Evolutionary conservation across 2,329 filamentous ascomycete genomes (phyloP).

Genomic region (Xylaria digitata): DNA sequence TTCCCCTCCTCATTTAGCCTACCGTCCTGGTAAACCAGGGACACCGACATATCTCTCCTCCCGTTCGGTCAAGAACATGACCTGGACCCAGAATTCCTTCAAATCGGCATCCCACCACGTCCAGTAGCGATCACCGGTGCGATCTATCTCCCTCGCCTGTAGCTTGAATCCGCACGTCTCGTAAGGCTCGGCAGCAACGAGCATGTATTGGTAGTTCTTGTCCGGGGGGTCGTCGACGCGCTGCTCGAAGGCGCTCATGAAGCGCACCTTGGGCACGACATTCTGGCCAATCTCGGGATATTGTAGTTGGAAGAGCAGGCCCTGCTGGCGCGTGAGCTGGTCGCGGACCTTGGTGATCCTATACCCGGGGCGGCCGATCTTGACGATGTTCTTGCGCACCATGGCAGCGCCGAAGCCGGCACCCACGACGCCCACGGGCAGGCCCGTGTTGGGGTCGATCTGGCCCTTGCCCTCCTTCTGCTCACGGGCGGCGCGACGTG

Average conservation of each 20-base stretch:
- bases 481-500: slow-evolving; percentile 93
- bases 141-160: slow-evolving; percentile 91
- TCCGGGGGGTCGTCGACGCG: slow-evolving; percentile 91
- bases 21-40: slow-evolving; percentile 64
- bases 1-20: neutral
- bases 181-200: slow-evolving; percentile 96
- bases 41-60: slow-evolving; percentile 86
- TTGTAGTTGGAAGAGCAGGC: slow-evolving; percentile 94
- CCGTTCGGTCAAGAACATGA: slow-evolving; percentile 98
- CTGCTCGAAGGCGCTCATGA: slow-evolving; percentile 98
- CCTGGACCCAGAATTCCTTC: slow-evolving; percentile 97
- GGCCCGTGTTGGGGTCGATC: slow-evolving; percentile 73
- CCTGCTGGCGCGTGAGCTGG: slow-evolving; percentile 86
- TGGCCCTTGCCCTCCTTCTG: slow-evolving; percentile 85
- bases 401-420: slow-evolving; percentile 69
- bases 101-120: slow-evolving; percentile 95
- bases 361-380: slow-evolving; percentile 96
- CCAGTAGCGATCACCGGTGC: slow-evolving; percentile 88
- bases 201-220: slow-evolving; percentile 91
- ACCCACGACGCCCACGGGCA: slow-evolving; percentile 81
- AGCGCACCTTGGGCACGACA: slow-evolving; percentile 84
- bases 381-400: slow-evolving; percentile 85
- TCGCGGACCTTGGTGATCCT: slow-evolving; percentile 97
- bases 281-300: slow-evolving; percentile 87
- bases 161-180: slow-evolving; percentile 98